phyloP scores from a whole-genome alignment of 805 yeast species.

The Zygotorulaspora danielsina region DNA sequence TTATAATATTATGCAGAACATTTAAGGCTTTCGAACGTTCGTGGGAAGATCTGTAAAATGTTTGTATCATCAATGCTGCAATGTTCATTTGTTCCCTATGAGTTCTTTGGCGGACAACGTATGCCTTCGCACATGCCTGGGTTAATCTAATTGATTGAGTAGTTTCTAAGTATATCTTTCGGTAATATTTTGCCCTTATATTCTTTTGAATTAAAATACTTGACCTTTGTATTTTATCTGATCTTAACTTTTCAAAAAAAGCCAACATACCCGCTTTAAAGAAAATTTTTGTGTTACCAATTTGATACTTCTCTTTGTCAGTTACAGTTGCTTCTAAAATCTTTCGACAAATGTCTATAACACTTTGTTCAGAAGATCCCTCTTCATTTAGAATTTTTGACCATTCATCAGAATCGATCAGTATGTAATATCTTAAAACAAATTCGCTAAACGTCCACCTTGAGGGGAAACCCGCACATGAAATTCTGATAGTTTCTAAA shows the following conservation, averaged over 20 bases:
- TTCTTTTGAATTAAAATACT: constrained; percentile 85
- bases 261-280: constrained; percentile 97
- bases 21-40: constrained; percentile 39
- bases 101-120: constrained; percentile 50
- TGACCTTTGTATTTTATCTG: constrained; percentile 67
- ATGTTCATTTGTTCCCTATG: constrained; percentile 51
- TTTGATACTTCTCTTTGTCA: constrained; percentile 68
- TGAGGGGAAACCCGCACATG: constrained; percentile 97
- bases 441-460: constrained; percentile 94
- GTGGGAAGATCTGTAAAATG: constrained; percentile 51
- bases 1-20: constrained; percentile 34
- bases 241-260: constrained; percentile 75
- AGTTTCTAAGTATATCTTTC: constrained; percentile 54
- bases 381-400: constrained; percentile 47
- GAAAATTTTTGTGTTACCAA: constrained; percentile 90
- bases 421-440: constrained; percentile 80
- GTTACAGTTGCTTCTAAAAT: constrained; percentile 62
- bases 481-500: constrained; percentile 88
- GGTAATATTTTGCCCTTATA: constrained; percentile 60
- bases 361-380: constrained; percentile 47
- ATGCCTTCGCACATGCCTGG: constrained; percentile 67
- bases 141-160: constrained; percentile 51
- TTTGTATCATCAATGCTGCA: constrained; percentile 75
- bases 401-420: constrained; percentile 70
- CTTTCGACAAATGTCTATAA: constrained; percentile 56